phyloP scores from a whole-genome alignment of 2,329 filamentous ascomycete species.

The Podosphaera aphanis region DNA sequence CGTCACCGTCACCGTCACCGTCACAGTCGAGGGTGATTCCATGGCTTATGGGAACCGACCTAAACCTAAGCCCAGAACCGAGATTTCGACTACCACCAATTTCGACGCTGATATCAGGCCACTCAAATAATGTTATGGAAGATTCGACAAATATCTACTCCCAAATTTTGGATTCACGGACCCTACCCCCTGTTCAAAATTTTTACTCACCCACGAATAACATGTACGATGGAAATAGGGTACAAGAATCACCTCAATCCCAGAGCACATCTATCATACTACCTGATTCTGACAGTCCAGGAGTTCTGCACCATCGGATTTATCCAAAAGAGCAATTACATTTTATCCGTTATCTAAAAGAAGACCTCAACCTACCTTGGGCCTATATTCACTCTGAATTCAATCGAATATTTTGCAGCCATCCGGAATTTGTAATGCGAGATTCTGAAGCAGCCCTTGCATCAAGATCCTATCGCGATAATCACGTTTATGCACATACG shows the following conservation, averaged over 20 bases:
- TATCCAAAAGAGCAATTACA: constrained; percentile 3
- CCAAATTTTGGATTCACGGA: not conserved
- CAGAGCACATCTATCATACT: not conserved
- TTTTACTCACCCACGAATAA: not conserved
- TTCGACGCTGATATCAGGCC: not conserved
- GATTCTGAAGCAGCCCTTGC: not conserved
- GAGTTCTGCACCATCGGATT: not conserved
- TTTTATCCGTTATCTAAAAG: constrained; percentile 2
- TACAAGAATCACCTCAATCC: not conserved
- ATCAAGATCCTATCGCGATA: constrained; percentile 3
- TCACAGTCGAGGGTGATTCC: not conserved
- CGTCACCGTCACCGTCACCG: not conserved
- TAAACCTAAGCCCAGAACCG: not conserved
- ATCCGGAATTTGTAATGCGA: not conserved
- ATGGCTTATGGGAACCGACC: not conserved
- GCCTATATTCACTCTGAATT: not conserved
- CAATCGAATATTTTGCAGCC: not conserved
- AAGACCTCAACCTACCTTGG: constrained; percentile 1
- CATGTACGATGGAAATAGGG: not conserved
- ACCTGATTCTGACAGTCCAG: not conserved
- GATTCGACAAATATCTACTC: not conserved
- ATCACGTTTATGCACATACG: not conserved
- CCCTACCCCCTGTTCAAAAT: not conserved
- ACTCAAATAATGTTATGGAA: not conserved
- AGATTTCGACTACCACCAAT: not conserved